Percentiles rank a stretch among this genome's conserved stretches.
Conservation (phyloP, 768 basidiomycete species). For the Aureoboletus auriporus region DNA sequence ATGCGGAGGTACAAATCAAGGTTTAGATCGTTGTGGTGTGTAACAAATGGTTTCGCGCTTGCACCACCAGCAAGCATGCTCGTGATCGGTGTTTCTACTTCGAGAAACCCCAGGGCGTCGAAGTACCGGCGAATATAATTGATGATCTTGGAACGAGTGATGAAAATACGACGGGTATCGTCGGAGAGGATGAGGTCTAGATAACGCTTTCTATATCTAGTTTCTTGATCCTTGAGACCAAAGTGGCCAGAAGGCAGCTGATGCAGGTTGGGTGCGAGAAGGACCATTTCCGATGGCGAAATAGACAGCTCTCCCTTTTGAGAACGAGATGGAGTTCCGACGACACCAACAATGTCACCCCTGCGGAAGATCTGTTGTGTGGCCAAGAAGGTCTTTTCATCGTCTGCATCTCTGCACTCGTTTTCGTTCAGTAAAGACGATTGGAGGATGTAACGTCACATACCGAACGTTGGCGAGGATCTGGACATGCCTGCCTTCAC, state of each 20-base stretch:
- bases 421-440: conserved; percentile 17
- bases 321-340: conserved; percentile 84
- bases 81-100: conserved; percentile 99
- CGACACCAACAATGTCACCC: conserved; percentile 94
- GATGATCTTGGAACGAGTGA: conserved; percentile 85
- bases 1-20: conserved; percentile 96
- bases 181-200: conserved; percentile 96
- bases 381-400: conserved; percentile 60
- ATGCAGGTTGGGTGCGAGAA: conserved; percentile 95
- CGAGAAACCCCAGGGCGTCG: conserved; percentile 90
- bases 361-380: conserved; percentile 87
- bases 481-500: conserved; percentile 91
- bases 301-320: conserved; percentile 96
- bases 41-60: conserved; percentile 97
- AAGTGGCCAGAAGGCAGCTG: conserved; percentile 91
- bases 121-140: conserved; percentile 92
- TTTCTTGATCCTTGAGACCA: conserved; percentile 96
- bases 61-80: conserved; percentile 95
- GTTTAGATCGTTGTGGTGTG: conserved; percentile 97
- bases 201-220: conserved; percentile 97
- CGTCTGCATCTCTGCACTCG: conserved; percentile 49
- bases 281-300: conserved; percentile 70
- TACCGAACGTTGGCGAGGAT: conserved; percentile 89
- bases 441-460: conserved; percentile 23
- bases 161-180: conserved; percentile 83